Conservation (phyloP, 2,329 filamentous ascomycete genomes). For the Plectosphaerella plurivora region DNA sequence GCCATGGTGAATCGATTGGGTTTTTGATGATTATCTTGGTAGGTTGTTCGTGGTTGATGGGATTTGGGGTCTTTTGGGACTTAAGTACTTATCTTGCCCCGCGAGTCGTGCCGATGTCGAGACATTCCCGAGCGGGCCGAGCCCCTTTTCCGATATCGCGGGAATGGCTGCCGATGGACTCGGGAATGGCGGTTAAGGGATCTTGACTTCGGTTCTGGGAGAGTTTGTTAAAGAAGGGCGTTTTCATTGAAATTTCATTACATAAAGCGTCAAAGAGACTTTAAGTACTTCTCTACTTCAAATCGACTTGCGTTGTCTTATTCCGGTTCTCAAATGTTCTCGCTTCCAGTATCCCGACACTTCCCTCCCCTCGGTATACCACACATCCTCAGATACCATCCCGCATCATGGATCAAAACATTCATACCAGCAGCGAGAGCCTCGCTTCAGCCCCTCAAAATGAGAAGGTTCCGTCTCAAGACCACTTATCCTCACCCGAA, state of each 20-base stretch:
- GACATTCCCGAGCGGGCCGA: neutral
- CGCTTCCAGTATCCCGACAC: too few species aligned
- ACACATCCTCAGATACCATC: neutral
- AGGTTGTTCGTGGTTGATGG: neutral
- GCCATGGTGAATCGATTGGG: constrained; percentile 5
- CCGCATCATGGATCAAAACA: neutral
- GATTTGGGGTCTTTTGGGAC: too few species aligned
- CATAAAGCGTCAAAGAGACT: too few species aligned
- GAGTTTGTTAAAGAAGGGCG: too few species aligned
- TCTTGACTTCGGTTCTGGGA: too few species aligned
- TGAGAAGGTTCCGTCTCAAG: neutral
- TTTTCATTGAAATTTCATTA: too few species aligned
- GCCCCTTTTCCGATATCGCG: neutral
- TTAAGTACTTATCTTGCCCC: too few species aligned
- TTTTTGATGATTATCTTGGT: neutral
- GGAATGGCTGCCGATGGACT: neutral
- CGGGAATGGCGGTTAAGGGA: neutral
- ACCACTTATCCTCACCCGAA: neutral
- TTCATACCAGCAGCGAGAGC: neutral
- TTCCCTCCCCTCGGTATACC: neutral
- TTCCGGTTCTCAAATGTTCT: too few species aligned
- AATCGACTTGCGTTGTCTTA: too few species aligned
- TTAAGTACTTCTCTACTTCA: too few species aligned
- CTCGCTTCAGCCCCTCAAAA: neutral
- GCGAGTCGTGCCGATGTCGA: too few species aligned